phyloP scores from a whole-genome alignment of 495 filamentous ascomycete genomes.

The Achaetomiella virescens region DNA sequence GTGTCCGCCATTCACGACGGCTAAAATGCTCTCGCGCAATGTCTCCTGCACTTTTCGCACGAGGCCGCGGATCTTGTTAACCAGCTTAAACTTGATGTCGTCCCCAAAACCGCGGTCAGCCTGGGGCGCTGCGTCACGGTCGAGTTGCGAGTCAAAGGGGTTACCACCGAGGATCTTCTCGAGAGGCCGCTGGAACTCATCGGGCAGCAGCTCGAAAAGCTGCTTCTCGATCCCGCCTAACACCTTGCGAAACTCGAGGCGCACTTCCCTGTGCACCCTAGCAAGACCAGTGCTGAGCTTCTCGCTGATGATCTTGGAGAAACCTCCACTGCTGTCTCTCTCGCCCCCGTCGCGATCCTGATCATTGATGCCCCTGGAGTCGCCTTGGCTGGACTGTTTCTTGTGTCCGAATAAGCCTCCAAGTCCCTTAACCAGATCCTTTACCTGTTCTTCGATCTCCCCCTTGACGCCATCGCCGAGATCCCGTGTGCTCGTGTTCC shows the following conservation, averaged over 20 bases:
- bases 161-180: slow-evolving; percentile 35
- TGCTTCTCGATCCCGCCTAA: slow-evolving; percentile 31
- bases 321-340: slow-evolving; percentile 18
- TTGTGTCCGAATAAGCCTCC: slow-evolving; percentile 29
- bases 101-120: slow-evolving; percentile 27
- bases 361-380: slow-evolving; percentile 19
- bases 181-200: slow-evolving; percentile 27
- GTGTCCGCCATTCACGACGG: slow-evolving; percentile 31
- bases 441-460: slow-evolving; percentile 34
- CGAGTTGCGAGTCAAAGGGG: slow-evolving; percentile 31
- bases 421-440: slow-evolving; percentile 32
- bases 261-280: slow-evolving; percentile 29
- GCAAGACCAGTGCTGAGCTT: slow-evolving; percentile 32
- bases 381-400: slow-evolving; percentile 15
- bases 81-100: slow-evolving; percentile 30
- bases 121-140: slow-evolving; percentile 17
- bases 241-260: slow-evolving; percentile 32
- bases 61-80: slow-evolving; percentile 30
- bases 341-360: slow-evolving; percentile 13
- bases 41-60: slow-evolving; percentile 31
- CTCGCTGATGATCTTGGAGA: slow-evolving; percentile 33
- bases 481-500: slow-evolving; percentile 31
- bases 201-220: slow-evolving; percentile 32
- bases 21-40: slow-evolving; percentile 30
- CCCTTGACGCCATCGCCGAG: slow-evolving; percentile 31